A percentile compares a stretch with the other conserved stretches of the same genome.
Conservation (phyloP, 169 alveolate species). For the Fabrea salina region DNA sequence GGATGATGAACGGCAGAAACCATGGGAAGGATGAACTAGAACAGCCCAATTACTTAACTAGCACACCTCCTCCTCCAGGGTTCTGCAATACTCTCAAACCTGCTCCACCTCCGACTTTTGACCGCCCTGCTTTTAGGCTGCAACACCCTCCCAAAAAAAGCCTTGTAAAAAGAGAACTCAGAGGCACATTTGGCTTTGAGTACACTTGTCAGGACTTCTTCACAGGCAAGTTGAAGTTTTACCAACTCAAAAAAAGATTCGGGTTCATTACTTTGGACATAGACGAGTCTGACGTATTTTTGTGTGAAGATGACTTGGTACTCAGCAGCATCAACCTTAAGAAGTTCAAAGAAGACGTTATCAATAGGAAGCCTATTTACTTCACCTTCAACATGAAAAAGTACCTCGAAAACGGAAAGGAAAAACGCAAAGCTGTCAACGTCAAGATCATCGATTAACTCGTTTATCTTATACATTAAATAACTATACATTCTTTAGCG, state of each 20-base stretch:
- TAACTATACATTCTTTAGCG: too few relatives aligned
- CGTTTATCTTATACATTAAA: too few relatives aligned
- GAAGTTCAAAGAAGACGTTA: constrained; percentile 17
- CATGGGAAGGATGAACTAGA: too few relatives aligned
- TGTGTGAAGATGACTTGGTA: constrained; percentile 31
- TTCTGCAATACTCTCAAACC: too few relatives aligned
- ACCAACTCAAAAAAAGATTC: constrained; percentile 19
- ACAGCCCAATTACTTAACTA: too few relatives aligned
- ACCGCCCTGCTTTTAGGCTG: too few relatives aligned
- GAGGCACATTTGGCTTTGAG: constrained; percentile 14
- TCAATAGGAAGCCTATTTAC: neutral
- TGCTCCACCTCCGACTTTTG: too few relatives aligned
- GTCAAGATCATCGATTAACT: neutral
- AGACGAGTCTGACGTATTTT: constrained; percentile 16
- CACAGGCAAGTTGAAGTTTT: neutral
- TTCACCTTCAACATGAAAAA: neutral
- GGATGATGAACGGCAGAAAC: too few relatives aligned
- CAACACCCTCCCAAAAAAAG: constrained; percentile 7
- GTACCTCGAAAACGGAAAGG: neutral
- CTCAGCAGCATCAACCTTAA: neutral
- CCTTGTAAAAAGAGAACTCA: neutral
- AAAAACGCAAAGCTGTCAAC: constrained; percentile 4
- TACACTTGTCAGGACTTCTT: neutral
- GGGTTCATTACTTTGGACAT: constrained; percentile 24
- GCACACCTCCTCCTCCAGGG: too few relatives aligned